These are phyloP conservation scores for Neolentinus lepideus DNA, from an alignment of 1,284 basidiomycete genomes.

Conservation along the genomic window DNA sequence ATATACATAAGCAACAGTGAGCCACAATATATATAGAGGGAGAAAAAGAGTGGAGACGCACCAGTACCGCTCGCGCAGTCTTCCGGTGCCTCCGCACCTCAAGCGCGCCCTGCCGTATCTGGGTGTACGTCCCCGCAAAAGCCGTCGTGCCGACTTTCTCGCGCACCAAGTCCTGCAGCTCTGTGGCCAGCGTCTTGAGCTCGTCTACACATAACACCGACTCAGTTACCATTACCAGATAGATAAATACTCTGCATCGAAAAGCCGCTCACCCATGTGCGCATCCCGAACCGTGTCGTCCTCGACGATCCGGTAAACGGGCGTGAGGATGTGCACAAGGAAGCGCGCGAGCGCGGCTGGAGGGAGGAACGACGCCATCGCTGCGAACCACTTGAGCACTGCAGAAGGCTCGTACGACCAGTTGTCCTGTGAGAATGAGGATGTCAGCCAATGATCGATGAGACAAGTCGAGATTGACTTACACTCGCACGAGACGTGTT, in stretches of 20 bases:
- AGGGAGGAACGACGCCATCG: slow-evolving; percentile 74
- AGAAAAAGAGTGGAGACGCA: slow-evolving; percentile 20
- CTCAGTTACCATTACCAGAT: slow-evolving; percentile 2
- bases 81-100: slow-evolving; percentile 71
- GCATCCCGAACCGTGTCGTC: slow-evolving; percentile 76
- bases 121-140: slow-evolving; percentile 77
- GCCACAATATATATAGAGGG: too few species aligned
- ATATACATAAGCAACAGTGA: too few species aligned
- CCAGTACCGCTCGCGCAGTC: slow-evolving; percentile 55
- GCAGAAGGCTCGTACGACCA: slow-evolving; percentile 82
- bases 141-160: slow-evolving; percentile 77
- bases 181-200: slow-evolving; percentile 74
- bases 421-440: slow-evolving; percentile 28
- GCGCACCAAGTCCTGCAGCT: slow-evolving; percentile 87
- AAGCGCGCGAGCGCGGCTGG: slow-evolving; percentile 52
- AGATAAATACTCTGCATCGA: too few species aligned
- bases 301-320: slow-evolving; percentile 82
- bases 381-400: slow-evolving; percentile 90
- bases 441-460: slow-evolving; percentile 2
- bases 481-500: slow-evolving; percentile 45
- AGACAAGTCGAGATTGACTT: slow-evolving; percentile 15
- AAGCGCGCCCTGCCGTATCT: slow-evolving; percentile 67
- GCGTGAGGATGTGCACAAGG: slow-evolving; percentile 80
- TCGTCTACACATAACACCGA: slow-evolving; percentile 48
- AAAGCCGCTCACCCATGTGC: slow-evolving; percentile 72